Conservation (phyloP, 2,329 filamentous ascomycete genomes). For the Aspergillus oerlinghausenensis region DNA sequence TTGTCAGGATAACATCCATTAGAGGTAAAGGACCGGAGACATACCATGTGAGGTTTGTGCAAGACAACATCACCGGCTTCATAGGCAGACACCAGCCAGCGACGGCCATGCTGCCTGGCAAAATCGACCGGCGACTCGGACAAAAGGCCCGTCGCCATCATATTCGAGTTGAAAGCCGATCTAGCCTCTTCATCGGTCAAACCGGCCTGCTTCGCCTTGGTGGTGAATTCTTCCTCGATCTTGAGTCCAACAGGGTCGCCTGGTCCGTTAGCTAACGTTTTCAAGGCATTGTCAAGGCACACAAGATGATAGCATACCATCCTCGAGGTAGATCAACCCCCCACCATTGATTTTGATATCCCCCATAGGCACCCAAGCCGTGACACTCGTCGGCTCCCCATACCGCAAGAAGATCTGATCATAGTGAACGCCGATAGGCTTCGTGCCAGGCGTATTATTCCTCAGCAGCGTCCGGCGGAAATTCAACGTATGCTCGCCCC, state of each 20-base stretch:
- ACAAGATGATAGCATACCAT: constrained; percentile 19
- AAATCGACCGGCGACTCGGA: constrained; percentile 47
- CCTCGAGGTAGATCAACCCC: constrained; percentile 57
- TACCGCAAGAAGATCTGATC: constrained; percentile 56
- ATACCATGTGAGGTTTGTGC: constrained; percentile 36
- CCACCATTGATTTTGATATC: constrained; percentile 52
- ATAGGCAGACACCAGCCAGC: constrained; percentile 51
- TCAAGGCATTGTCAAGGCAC: background rate
- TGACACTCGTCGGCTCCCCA: constrained; percentile 52
- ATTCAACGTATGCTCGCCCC: constrained; percentile 47
- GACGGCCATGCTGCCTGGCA: constrained; percentile 40
- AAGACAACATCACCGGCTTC: constrained; percentile 51
- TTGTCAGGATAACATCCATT: background rate
- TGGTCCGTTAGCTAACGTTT: background rate
- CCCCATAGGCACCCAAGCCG: constrained; percentile 56
- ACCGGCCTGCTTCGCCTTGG: constrained; percentile 46
- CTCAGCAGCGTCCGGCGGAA: constrained; percentile 50
- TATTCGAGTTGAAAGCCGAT: constrained; percentile 55
- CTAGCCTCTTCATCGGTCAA: constrained; percentile 50
- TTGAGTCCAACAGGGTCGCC: constrained; percentile 46
- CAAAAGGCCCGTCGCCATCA: constrained; percentile 54
- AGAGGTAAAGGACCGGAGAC: background rate
- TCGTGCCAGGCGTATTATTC: constrained; percentile 54
- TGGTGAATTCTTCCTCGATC: constrained; percentile 41
- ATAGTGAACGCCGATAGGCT: constrained; percentile 58